Percentiles rank a stretch among this genome's conserved stretches.
phyloP scores from a whole-genome alignment of 495 filamentous ascomycete species.

The Tuber magnatum region DNA sequence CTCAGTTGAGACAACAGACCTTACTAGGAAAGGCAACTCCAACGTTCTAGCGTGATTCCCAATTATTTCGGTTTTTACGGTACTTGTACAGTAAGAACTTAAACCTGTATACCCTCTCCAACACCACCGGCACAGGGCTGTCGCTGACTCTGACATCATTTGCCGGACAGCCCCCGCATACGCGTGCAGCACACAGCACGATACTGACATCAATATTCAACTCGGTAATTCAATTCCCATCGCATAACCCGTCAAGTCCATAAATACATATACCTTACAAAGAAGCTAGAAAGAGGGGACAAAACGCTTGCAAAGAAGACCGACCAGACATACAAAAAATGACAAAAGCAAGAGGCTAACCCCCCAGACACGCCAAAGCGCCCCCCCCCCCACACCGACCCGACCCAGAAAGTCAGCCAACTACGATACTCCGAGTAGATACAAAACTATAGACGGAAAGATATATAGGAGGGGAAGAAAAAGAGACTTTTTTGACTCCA shows the following conservation, averaged over 20 bases:
- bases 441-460: not conserved
- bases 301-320: conserved; percentile 1
- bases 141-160: no score
- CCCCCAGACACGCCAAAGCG: conserved; percentile 1
- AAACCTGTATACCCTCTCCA: not conserved
- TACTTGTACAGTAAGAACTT: not conserved
- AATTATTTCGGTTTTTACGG: no score
- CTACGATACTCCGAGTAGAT: not conserved
- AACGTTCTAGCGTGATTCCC: no score
- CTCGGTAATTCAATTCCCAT: not conserved
- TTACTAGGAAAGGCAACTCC: no score
- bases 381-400: not conserved
- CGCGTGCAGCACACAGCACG: not conserved
- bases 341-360: not conserved
- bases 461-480: not conserved
- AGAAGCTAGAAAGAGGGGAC: not conserved
- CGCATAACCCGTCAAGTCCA: not conserved
- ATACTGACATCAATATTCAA: not conserved
- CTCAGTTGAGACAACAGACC: no score
- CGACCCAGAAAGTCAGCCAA: not conserved
- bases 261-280: not conserved
- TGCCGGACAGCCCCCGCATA: no score
- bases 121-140: no score
- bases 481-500: not conserved
- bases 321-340: not conserved